Conservation (phyloP, 129 eudicot genomes). For the Tagetes patula region DNA sequence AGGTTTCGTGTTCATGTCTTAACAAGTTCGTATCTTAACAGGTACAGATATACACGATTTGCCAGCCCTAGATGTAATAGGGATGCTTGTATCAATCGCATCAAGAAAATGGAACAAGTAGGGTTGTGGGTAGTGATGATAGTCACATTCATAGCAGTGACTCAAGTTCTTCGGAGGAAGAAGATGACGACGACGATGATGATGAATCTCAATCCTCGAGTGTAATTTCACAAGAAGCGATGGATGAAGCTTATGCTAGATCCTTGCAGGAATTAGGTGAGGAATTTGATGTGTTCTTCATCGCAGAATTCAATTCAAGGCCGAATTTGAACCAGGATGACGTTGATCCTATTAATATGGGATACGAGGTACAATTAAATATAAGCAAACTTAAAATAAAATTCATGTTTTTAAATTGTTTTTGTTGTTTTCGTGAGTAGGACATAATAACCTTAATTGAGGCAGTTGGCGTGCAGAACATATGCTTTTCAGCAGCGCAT, state of each 20-base stretch:
- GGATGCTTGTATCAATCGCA: slow-evolving; percentile 58
- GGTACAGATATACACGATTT: too few species aligned
- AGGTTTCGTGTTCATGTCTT: too few species aligned
- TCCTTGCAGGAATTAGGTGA: slow-evolving; percentile 73
- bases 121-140: slow-evolving; percentile 9
- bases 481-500: slow-evolving; percentile 56
- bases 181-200: too few species aligned
- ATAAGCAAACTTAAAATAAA: not conserved
- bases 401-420: not conserved
- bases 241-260: slow-evolving; percentile 83
- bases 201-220: too few species aligned
- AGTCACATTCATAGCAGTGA: slow-evolving; percentile 19
- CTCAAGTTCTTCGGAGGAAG: slow-evolving; percentile 33
- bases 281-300: slow-evolving; percentile 46
- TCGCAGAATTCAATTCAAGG: slow-evolving; percentile 38
- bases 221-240: slow-evolving; percentile 48
- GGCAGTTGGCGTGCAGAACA: slow-evolving; percentile 57
- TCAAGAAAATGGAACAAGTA: slow-evolving; percentile 40
- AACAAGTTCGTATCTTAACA: too few species aligned
- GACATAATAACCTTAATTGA: slow-evolving; percentile 65
- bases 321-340: slow-evolving; percentile 52
- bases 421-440: slow-evolving; percentile 30
- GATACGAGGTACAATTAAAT: slow-evolving; percentile 55
- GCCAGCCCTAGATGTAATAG: slow-evolving; percentile 54
- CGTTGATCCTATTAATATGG: slow-evolving; percentile 71